Percentiles rank a stretch among this genome's conserved stretches.
Evolutionary conservation across 208 protist genomes (phyloP).

Genomic region (Histomonas meleagridis): DNA sequence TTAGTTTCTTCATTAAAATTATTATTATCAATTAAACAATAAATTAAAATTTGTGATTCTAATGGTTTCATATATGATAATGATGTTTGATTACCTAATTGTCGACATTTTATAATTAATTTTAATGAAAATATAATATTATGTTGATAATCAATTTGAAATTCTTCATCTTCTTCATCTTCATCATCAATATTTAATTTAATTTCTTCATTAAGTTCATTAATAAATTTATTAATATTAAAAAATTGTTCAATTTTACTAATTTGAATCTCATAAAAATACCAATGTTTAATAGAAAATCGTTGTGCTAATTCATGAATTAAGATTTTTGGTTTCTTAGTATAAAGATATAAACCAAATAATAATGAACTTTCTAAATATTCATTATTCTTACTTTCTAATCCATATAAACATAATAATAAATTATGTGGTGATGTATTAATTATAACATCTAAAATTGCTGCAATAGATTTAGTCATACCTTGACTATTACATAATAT

Average conservation of each 20-base stretch:
- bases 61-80: too few species aligned
- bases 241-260: background rate
- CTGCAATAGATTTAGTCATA: background rate
- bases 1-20: background rate
- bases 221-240: background rate
- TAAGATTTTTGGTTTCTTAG: background rate
- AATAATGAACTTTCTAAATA: background rate
- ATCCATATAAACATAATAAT: background rate
- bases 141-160: background rate
- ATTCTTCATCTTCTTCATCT: background rate
- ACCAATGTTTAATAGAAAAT: background rate
- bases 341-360: background rate
- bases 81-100: too few species aligned
- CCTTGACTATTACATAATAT: background rate
- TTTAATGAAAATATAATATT: background rate
- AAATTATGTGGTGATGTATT: background rate
- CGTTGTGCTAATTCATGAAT: background rate
- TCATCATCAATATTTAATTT: background rate
- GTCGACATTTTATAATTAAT: background rate
- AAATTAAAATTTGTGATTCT: background rate
- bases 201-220: background rate
- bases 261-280: slow-evolving; percentile 23
- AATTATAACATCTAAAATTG: background rate
- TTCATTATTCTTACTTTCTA: background rate
- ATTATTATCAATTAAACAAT: background rate